Conservation (phyloP, 495 filamentous ascomycete species). For the Aspergillus indologenus region DNA sequence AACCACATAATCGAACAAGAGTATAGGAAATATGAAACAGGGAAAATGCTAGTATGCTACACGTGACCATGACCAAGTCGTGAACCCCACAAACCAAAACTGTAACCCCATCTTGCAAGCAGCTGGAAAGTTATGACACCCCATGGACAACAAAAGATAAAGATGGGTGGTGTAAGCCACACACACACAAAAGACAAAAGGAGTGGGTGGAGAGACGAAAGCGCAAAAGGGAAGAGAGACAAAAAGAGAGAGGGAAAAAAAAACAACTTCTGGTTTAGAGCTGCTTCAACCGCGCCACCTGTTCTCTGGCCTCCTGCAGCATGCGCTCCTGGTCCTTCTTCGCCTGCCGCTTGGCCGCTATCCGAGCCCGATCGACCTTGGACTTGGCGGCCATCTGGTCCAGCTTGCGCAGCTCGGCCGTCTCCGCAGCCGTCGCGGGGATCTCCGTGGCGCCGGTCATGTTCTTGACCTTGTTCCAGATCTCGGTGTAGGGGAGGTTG, state of each 20-base stretch:
- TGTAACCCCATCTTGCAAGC: not conserved
- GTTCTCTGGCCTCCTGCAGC: conserved; percentile 57
- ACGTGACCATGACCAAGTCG: conserved; percentile 22
- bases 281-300: conserved; percentile 40
- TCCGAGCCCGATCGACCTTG: conserved; percentile 51
- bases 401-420: conserved; percentile 54
- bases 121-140: not conserved
- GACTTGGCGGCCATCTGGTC: conserved; percentile 53
- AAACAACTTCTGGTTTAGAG: conserved; percentile 18
- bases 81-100: conserved; percentile 12
- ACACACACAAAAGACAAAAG: not conserved
- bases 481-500: conserved; percentile 46
- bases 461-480: conserved; percentile 64
- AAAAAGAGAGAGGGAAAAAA: conserved; percentile 16
- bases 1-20: conserved; percentile 29
- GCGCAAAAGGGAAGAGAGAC: conserved; percentile 12
- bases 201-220: not conserved
- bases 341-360: conserved; percentile 54
- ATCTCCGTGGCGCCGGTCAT: conserved; percentile 66
- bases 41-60: conserved; percentile 40
- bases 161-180: too few relatives aligned
- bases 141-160: not conserved
- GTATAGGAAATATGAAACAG: conserved; percentile 13
- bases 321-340: conserved; percentile 61
- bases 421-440: conserved; percentile 57